Percentiles rank a stretch among this genome's conserved stretches.
These are phyloP conservation scores for Neonectria sp. DNA, from an alignment of 2,329 filamentous ascomycete species.

Conservation along the genomic window DNA sequence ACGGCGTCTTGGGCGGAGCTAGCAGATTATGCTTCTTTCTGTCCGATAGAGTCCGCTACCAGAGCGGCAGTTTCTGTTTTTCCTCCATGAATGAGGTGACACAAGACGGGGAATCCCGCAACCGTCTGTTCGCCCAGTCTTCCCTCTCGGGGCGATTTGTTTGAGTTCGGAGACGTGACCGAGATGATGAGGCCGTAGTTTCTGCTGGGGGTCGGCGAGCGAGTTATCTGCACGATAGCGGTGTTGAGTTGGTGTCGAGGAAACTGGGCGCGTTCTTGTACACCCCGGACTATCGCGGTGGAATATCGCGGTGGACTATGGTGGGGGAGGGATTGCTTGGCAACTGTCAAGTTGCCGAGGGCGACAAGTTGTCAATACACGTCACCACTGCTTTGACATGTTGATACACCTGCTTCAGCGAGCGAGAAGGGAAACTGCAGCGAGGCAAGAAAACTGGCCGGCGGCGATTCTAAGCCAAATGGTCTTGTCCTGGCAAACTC, in stretches of 20 bases:
- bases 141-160: constrained; percentile 9
- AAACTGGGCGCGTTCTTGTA: not conserved
- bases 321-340: not conserved
- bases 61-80: constrained; percentile 38
- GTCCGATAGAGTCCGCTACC: constrained; percentile 35
- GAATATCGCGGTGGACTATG: too few relatives aligned
- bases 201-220: not conserved
- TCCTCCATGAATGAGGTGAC: constrained; percentile 42
- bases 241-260: not conserved
- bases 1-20: constrained; percentile 15
- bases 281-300: not conserved
- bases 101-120: constrained; percentile 35
- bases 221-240: not conserved
- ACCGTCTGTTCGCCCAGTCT: constrained; percentile 14
- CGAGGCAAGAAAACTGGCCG: not conserved
- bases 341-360: not conserved
- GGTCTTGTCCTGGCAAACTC: not conserved
- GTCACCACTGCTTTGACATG: not conserved
- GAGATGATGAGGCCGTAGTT: constrained; percentile 1
- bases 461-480: not conserved
- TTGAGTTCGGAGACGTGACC: constrained; percentile 1
- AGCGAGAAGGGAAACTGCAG: not conserved
- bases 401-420: not conserved
- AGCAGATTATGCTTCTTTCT: constrained; percentile 15
- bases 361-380: too few relatives aligned